phyloP scores from a whole-genome alignment of 108 stramenopile species.

The Conticribra weissflogii region DNA sequence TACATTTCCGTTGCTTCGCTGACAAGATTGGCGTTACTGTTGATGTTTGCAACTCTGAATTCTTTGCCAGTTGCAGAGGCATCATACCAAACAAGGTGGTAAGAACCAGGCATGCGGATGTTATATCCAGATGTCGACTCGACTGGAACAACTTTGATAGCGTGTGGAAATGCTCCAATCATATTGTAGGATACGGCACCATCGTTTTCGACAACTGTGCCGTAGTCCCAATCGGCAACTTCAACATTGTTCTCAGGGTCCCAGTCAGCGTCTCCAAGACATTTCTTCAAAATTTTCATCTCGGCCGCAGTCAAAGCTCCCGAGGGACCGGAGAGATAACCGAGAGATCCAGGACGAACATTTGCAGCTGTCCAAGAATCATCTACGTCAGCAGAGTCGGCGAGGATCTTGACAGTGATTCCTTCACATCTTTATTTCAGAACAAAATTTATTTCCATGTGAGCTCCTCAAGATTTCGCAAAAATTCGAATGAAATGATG shows the following conservation, averaged over 20 bases:
- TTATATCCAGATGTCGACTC: constrained; percentile 45
- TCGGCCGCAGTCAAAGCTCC: constrained; percentile 34
- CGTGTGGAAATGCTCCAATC: constrained; percentile 62
- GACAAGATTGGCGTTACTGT: constrained; percentile 35
- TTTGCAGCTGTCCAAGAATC: constrained; percentile 30
- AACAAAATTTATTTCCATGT: background rate
- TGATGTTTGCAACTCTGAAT: constrained; percentile 49
- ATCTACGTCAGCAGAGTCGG: constrained; percentile 28
- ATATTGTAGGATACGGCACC: constrained; percentile 46
- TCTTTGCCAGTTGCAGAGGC: constrained; percentile 40
- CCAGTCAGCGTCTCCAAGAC: constrained; percentile 72
- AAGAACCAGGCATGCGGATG: constrained; percentile 44
- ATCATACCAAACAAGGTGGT: constrained; percentile 63
- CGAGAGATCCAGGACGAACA: constrained; percentile 48
- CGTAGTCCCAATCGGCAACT: constrained; percentile 71
- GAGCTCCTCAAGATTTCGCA: too few species aligned
- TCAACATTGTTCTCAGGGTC: constrained; percentile 62
- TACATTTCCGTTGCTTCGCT: constrained; percentile 37
- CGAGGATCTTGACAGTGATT: constrained; percentile 53
- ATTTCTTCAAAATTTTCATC: constrained; percentile 60
- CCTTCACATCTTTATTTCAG: constrained; percentile 53
- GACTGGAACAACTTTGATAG: constrained; percentile 65
- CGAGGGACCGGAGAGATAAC: constrained; percentile 41
- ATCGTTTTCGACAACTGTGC: constrained; percentile 39
- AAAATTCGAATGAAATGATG: background rate